Base-by-base conservation (phyloP, 306 rosid species). In the Neltuma alba region DNA sequence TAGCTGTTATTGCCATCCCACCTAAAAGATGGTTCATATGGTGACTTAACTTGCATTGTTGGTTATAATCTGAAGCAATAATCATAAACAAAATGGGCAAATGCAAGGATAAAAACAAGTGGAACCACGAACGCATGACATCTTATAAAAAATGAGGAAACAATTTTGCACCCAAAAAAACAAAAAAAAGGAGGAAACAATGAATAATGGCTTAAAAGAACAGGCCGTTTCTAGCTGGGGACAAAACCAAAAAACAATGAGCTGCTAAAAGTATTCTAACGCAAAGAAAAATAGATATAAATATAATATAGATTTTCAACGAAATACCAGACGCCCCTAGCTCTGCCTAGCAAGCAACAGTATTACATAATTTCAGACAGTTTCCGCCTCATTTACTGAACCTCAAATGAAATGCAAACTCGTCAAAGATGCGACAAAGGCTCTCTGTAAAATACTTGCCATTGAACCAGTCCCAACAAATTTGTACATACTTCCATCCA, bases 371-470 rank as follows among this genome's bases (percentile, higher is more conserved):
- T 57, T 50, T 31, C 37, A 57, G 69, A 48, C 55, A 41, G 37
- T 69, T 69, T 69, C 25, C 13, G 74, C 55, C 37, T 23, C 74
- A 69, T 13, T 41, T 14, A 41, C 28, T 69, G 74, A 72, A 30
- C 78, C 70, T 71, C 47, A 38, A 6, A 23, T 47, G 18, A 79
- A 45, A 45, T 40, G 44, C 75, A 47, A 40, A 80, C 55, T 57
- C 57, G 42, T 37, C 31, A 58, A 52, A 57, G 57, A 73, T 61
- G 72, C 41, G 12, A 21, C 61, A 54, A 72, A 81, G 74, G 80
- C 78, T 48, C 65, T 7, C 48, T 20, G n/a, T 16, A 79, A 71
- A 79, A 72, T n/a, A 83, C 63, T 25, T 79, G 48, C 57, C 61
- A 44, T 72, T 52, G 36, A 61, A 80, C 40, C 48, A 74, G 54